phyloP scores from a whole-genome alignment of 2,329 filamentous ascomycete genomes.

The Septoria petroselini region DNA sequence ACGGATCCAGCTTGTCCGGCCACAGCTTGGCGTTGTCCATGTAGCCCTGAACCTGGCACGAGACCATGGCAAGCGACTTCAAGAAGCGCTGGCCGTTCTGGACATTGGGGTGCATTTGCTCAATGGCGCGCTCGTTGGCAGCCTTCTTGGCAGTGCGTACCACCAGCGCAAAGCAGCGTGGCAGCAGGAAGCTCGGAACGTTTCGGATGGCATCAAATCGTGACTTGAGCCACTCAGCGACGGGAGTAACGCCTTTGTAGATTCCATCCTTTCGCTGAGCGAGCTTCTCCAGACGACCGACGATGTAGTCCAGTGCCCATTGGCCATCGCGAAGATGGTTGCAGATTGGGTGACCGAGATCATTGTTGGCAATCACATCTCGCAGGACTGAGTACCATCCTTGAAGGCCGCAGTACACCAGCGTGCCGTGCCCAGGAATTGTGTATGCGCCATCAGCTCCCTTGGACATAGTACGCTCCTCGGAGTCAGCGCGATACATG shows the following conservation, averaged over 20 bases:
- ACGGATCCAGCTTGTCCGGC: conserved; percentile 78
- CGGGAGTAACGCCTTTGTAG: conserved; percentile 61
- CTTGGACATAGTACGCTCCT: conserved; percentile 75
- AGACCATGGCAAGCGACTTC: conserved; percentile 84
- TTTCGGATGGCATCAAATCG: conserved; percentile 81
- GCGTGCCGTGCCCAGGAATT: conserved; percentile 75
- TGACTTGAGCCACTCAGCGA: conserved; percentile 74
- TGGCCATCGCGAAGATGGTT: conserved; percentile 87
- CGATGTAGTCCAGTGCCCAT: conserved; percentile 88
- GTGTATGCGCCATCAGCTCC: conserved; percentile 84
- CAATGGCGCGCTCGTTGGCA: conserved; percentile 72
- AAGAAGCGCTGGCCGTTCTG: conserved; percentile 82
- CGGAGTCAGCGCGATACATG: conserved; percentile 85
- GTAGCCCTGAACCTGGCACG: conserved; percentile 82
- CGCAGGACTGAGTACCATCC: conserved; percentile 96
- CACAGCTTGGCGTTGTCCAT: conserved; percentile 89
- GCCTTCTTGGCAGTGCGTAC: conserved; percentile 84
- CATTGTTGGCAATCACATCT: conserved; percentile 79
- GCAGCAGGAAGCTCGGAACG: conserved; percentile 84
- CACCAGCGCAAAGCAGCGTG: conserved; percentile 88
- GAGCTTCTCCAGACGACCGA: conserved; percentile 68
- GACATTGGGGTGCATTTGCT: conserved; percentile 74
- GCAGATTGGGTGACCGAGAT: conserved; percentile 89
- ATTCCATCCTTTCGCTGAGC: conserved; percentile 55
- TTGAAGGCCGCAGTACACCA: conserved; percentile 95